Base-by-base conservation (phyloP, 2,329 filamentous ascomycete genomes). In the Graphium sp. region DNA sequence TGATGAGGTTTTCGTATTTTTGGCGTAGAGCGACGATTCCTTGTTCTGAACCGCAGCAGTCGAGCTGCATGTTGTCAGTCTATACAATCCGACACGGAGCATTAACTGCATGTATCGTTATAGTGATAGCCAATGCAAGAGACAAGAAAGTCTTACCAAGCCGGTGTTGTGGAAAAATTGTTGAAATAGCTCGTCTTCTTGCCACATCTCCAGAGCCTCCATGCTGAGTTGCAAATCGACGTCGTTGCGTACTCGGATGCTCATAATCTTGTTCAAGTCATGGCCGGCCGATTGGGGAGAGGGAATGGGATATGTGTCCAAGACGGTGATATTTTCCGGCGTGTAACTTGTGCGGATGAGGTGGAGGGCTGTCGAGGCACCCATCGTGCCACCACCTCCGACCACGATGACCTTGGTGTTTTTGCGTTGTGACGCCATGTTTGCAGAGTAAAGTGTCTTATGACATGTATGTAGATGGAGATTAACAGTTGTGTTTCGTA, bases 241-340 rank as follows among this genome's bases (percentile, higher is more conserved):
- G 20, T 42, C 39, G 22, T 45, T 48, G 11, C 44, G 42, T 19
- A 49, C 24, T 3, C 49, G 48, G 12, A 56, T 40, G 11, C 47
- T 50, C 46, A 58, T 55, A 33, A 60, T 56, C 41, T 61, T 61
- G 39, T 60, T 61, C 9, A 60, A 40, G 24, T 61, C 57, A 31
- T 56, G 47, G 4, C 56, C 57, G 2, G 57, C 57, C 1, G 57
- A 59, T 28, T 59, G 55, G 1, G 53, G 42, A 1, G 57, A 60
- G 0, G 56, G 56, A n/a, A 59, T 52, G 3, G 51, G 46, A 37
- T 55, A 60, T 3, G 49, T 47, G 33, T 62, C 57, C 4, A 60
- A 49, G 7, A 61, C 54, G 2, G 55, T 60, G 29, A 62, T 50
- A 29, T 61, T 56, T 11, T 41, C 34, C 1, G 48, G 45, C 0